phyloP scores from a whole-genome alignment of 1,284 basidiomycete species.

The Rhodotorula sp. region DNA sequence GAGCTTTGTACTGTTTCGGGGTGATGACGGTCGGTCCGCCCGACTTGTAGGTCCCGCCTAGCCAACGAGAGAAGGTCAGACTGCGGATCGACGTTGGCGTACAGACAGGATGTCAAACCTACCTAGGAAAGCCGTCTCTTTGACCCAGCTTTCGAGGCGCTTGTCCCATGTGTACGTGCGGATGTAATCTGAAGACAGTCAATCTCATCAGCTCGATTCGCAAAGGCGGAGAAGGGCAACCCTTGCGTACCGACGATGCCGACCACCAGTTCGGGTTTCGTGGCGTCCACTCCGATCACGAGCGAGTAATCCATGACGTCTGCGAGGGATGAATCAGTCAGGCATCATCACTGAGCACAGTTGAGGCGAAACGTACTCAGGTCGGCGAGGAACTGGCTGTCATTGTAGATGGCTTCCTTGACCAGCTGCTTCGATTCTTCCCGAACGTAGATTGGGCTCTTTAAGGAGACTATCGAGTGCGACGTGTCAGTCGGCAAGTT shows the following conservation, averaged over 20 bases:
- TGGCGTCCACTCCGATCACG: constrained; percentile 86
- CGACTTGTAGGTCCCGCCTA: constrained; percentile 49
- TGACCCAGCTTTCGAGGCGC: constrained; percentile 95
- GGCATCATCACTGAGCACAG: background rate
- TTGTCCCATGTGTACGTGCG: constrained; percentile 98
- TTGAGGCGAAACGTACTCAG: constrained; percentile 55
- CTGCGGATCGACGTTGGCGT: background rate
- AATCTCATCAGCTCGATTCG: constrained; percentile 25
- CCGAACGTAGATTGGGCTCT: constrained; percentile 83
- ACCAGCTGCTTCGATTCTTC: constrained; percentile 94
- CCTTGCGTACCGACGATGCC: constrained; percentile 83
- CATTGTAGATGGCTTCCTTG: constrained; percentile 86
- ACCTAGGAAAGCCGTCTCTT: constrained; percentile 83
- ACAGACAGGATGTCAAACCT: constrained; percentile 46
- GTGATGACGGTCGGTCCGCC: constrained; percentile 92
- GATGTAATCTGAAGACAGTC: constrained; percentile 72
- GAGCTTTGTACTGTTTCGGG: constrained; percentile 70
- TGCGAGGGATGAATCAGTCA: background rate
- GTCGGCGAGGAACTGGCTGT: constrained; percentile 79
- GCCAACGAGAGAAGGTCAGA: background rate
- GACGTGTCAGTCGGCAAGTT: constrained; percentile 4
- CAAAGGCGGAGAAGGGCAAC: background rate
- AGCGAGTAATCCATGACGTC: constrained; percentile 99
- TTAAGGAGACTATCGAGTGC: constrained; percentile 42
- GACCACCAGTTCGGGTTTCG: constrained; percentile 63